Evolutionary conservation across 495 filamentous ascomycete species (phyloP), one percentile per base, ranked within the genome.

Genomic region (Lophiotrema nucula): DNA sequence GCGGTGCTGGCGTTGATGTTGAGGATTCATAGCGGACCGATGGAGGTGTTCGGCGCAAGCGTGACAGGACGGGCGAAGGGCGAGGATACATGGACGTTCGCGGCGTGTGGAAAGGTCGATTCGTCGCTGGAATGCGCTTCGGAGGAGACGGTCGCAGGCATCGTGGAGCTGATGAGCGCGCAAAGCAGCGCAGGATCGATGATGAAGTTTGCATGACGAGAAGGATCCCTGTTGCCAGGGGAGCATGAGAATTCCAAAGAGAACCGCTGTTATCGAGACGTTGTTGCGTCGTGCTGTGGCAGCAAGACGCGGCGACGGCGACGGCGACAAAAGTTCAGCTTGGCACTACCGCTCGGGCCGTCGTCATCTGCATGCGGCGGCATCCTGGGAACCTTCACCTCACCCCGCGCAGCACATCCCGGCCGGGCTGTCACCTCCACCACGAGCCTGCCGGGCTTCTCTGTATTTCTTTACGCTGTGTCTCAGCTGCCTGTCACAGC

Each of bases 21-120:
- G 53, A 47, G 23, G 58, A 62, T 31, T 66, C 53, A 39, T 62
- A 33, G 35, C 63, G 53, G 2, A 42, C 12, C 22, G 19, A 15
- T n/a, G 49, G 10, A n/a, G 33, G 24, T 26, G 43, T 38, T 4
- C 10, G 15, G 19, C 47, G 35, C 16, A 21, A 19, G 18, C 41
- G 2, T 4, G 23, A 27, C 1, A 56, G 27, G 18, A 39, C 11
- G n/a, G 35, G 39, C 19, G 48, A 31, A 15, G 44, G 53, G 15
- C 53, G 53, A n/a, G 19, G 42, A 11, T 22, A 22, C 11, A 21
- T 18, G n/a, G 58, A 28, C 35, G 63, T 39, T 60, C 47, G 64
- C 56, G 64, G 50, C 49, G 52, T 26, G 38, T 58, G 53, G 42
- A 46, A 42, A 15, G 53, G 25, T 23, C 57, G 37, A 18, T 31